These are phyloP conservation scores for Geranium rotundifolium DNA, from an alignment of 345 rosid genomes.

Conservation along the genomic window DNA sequence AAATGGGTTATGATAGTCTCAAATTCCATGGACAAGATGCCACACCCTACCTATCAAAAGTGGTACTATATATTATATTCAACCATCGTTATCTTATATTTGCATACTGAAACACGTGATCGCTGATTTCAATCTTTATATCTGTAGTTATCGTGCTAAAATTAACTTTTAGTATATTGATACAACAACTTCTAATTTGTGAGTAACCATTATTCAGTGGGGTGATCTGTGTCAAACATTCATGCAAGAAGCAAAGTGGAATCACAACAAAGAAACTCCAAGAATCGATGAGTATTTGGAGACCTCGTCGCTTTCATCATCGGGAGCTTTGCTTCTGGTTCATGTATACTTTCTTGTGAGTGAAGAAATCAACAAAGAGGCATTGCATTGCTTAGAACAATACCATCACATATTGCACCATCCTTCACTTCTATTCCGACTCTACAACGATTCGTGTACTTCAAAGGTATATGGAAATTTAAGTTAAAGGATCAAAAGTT, in stretches of 20 bases:
- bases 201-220: too few species aligned
- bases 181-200: neutral
- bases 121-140: too few species aligned
- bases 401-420: slow-evolving; percentile 20
- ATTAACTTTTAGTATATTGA: too few species aligned
- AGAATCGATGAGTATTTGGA: slow-evolving; percentile 28
- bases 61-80: slow-evolving; percentile 16
- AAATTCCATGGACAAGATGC: slow-evolving; percentile 16
- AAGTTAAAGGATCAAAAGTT: too few species aligned
- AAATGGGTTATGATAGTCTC: slow-evolving; percentile 30
- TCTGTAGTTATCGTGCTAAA: too few species aligned
- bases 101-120: too few species aligned
- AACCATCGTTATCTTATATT: too few species aligned
- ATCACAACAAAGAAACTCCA: slow-evolving; percentile 12
- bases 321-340: slow-evolving; percentile 17
- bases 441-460: slow-evolving; percentile 30
- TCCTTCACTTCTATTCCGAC: slow-evolving; percentile 28
- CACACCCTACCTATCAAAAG: slow-evolving; percentile 20
- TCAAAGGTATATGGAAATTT: slow-evolving; percentile 33
- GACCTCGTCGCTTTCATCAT: slow-evolving; percentile 26
- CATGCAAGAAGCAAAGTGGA: slow-evolving; percentile 37
- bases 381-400: slow-evolving; percentile 12
- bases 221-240: slow-evolving; percentile 30
- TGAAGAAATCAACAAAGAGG: slow-evolving; percentile 14
- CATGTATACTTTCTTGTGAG: slow-evolving; percentile 29